Base-by-base conservation (phyloP, 202 grass and related monocot species). In the Setaria italica region DNA sequence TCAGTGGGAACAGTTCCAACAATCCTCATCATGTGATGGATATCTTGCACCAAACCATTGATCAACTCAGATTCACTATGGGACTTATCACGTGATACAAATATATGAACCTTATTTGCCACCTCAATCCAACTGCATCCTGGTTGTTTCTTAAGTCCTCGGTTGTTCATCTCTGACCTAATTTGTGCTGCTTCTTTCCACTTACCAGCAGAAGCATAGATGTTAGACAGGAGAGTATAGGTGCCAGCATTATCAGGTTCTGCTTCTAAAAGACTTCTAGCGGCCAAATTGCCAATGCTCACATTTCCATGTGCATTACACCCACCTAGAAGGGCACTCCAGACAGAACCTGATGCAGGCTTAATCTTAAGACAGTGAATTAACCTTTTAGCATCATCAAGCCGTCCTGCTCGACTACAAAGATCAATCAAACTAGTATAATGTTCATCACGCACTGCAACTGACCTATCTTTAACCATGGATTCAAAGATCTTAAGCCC, bases 71-170 rank as follows among this genome's bases (percentile, higher is more conserved):
- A 87, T 37, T 94, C 86, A 54, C 62, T 77, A 16, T 97, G 90
- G 83, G 79, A 97, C 76, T 86, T 94, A 81, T 97, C 94, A 84
- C 88, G 86, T 39, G 85, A 76, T 48, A 97, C 83, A 89, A 97
- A 97, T 15, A 97, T 84, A 89, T 97, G 90, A 67, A 97, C 88
- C 76, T 82, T 91, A 90, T 91, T 94, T 32, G 89, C 79, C 56
- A 97, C 88, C 85, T 95, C 95, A 25, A 97, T 89, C 95, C 92
- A 97, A 84, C 92, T 95, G 83, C 92, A 97, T 16, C 95, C 92
- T 7, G 95, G 95, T 59, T 97, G 95, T 79, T 97, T 97, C 81
- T 94, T 95, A 25, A 97, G 78, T 25, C 95, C 95, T 64, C 88
- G 69, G 60, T 72, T 85, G 50, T 94, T 97, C 95, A 97, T 94